Conservation (phyloP, 2,329 filamentous ascomycete genomes). For the Trichoderma arundinaceum region DNA sequence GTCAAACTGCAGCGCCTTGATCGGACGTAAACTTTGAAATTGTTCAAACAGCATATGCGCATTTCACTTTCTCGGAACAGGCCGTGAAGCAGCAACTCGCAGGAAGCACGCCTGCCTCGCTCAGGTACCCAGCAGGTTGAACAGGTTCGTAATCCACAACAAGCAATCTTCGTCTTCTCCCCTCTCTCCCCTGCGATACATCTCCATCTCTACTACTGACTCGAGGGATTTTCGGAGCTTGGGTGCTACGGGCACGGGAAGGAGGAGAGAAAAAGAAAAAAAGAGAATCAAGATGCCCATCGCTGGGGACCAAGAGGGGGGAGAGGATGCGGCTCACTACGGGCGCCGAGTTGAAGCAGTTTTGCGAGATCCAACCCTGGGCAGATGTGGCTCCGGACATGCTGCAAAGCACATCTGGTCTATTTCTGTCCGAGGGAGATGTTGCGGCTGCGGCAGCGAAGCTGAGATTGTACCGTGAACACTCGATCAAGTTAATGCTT, state of each 20-base stretch:
- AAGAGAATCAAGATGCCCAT: constrained; percentile 8
- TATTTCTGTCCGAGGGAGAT: constrained; percentile 46
- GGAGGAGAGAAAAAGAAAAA: not conserved
- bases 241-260: not conserved
- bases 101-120: not conserved
- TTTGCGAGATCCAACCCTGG: constrained; percentile 58
- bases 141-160: constrained; percentile 32
- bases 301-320: constrained; percentile 30
- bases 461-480: constrained; percentile 96
- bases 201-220: constrained; percentile 13
- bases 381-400: not conserved
- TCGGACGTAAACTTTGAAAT: not conserved
- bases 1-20: constrained; percentile 2
- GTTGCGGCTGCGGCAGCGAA: constrained; percentile 58
- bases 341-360: constrained; percentile 72
- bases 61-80: not conserved
- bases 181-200: constrained; percentile 39
- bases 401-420: not conserved
- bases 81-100: not conserved
- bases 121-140: constrained; percentile 1
- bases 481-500: constrained; percentile 99
- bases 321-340: constrained; percentile 75
- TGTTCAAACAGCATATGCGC: not conserved
- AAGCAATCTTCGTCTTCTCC: constrained; percentile 30
- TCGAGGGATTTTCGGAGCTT: not conserved